Evolutionary conservation across 1,284 basidiomycete species (phyloP).

Genomic region (Ceratobasidium sp.): DNA sequence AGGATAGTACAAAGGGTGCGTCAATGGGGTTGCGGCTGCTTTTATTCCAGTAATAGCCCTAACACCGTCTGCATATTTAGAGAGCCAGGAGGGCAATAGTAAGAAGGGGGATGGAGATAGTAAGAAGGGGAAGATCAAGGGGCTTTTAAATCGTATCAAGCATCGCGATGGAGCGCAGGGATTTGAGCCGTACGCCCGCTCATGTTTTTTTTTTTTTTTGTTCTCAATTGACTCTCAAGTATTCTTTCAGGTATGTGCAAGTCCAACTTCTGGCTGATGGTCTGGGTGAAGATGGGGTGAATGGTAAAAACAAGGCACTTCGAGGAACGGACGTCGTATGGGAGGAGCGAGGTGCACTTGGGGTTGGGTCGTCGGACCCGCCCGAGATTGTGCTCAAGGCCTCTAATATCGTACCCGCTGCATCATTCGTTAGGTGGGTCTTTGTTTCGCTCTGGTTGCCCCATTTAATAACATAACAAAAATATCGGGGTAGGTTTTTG

Average conservation of each 20-base stretch:
- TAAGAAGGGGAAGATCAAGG: constrained; percentile 17
- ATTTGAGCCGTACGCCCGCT: constrained; percentile 19
- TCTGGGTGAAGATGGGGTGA: constrained; percentile 14
- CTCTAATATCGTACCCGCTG: constrained; percentile 15
- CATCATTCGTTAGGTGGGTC: constrained; percentile 24
- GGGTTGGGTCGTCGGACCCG: constrained; percentile 13
- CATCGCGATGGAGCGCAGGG: constrained; percentile 23
- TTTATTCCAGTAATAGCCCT: not conserved
- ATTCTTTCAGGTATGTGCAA: constrained; percentile 5
- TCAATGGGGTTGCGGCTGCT: not conserved
- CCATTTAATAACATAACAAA: not conserved
- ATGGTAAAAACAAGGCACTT: constrained; percentile 15
- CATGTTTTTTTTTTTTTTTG: not conserved
- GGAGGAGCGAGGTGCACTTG: constrained; percentile 14
- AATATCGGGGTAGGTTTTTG: not conserved
- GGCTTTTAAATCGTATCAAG: constrained; percentile 22
- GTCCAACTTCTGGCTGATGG: constrained; percentile 25
- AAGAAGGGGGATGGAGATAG: not conserved
- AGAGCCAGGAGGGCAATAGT: not conserved
- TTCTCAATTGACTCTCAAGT: not conserved
- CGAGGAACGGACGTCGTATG: constrained; percentile 27
- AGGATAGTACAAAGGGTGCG: not conserved
- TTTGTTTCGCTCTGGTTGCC: not conserved
- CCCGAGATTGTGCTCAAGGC: constrained; percentile 33
- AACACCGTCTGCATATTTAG: not conserved